Conservation (phyloP, 169 alveolate species). For the Plasmodium inui region DNA sequence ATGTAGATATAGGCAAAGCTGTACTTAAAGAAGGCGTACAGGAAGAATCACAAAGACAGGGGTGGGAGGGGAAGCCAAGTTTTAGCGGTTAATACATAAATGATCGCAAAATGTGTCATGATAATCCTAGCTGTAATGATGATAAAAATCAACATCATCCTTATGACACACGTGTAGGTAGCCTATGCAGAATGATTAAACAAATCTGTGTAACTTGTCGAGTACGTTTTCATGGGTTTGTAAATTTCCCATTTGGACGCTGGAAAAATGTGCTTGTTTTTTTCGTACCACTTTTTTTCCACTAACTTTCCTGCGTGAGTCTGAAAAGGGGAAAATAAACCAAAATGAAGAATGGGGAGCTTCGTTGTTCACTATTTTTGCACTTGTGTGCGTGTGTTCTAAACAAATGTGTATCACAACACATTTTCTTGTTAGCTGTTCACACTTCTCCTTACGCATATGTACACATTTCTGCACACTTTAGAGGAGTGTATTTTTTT, state of each 20-base stretch:
- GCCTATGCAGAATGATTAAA: slow-evolving; percentile 17
- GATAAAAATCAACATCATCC: not conserved
- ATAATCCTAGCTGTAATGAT: not conserved
- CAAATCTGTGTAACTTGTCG: slow-evolving; percentile 57
- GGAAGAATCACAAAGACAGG: slow-evolving; percentile 1
- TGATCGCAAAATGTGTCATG: not conserved
- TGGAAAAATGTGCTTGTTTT: slow-evolving; percentile 77
- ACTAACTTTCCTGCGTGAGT: slow-evolving; percentile 77
- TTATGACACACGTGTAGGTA: not conserved
- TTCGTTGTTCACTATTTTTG: not conserved
- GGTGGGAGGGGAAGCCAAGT: not conserved
- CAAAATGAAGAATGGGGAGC: not conserved
- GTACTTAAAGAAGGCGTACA: slow-evolving; percentile 28
- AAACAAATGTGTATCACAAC: not conserved
- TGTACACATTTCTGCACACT: not conserved
- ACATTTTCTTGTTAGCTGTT: not conserved
- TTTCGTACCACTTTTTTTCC: slow-evolving; percentile 78
- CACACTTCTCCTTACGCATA: not conserved
- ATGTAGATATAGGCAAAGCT: slow-evolving; percentile 32
- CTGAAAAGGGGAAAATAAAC: slow-evolving; percentile 17
- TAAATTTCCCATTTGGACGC: slow-evolving; percentile 79
- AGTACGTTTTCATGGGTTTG: slow-evolving; percentile 70
- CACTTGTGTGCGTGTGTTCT: not conserved
- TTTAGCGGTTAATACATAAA: slow-evolving; percentile 8
- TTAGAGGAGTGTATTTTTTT: not conserved